Evolutionary conservation across 106 monocot genomes (phyloP).

Genomic region (Dendrobium nobile): DNA sequence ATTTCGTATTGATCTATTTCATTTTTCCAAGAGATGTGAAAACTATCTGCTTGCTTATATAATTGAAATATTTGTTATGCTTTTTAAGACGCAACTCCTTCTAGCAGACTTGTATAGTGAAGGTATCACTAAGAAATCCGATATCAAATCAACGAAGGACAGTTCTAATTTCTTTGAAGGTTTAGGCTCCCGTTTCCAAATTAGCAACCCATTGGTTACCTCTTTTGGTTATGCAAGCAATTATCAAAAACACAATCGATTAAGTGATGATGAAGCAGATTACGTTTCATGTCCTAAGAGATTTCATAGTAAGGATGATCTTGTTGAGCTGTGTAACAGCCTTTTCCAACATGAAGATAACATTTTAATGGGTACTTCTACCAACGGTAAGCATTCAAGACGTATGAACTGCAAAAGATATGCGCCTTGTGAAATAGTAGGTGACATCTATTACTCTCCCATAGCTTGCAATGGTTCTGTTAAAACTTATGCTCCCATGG

Average conservation of each 20-base stretch:
- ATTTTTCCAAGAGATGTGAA: neutral
- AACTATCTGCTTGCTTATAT: neutral
- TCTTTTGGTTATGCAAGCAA: slow-evolving; percentile 14
- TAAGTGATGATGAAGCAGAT: slow-evolving; percentile 5
- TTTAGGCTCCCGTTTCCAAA: neutral
- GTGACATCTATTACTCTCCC: slow-evolving; percentile 13
- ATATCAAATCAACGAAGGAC: slow-evolving; percentile 14
- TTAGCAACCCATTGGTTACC: slow-evolving; percentile 9
- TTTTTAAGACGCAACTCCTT: slow-evolving; percentile 2
- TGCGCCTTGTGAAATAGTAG: slow-evolving; percentile 4
- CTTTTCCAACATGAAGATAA: neutral
- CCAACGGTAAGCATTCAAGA: slow-evolving; percentile 8
- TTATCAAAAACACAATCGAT: slow-evolving; percentile 19
- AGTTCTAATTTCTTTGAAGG: slow-evolving; percentile 12
- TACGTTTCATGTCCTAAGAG: slow-evolving; percentile 19
- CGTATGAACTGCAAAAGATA: slow-evolving; percentile 9
- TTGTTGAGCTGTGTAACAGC: slow-evolving; percentile 8
- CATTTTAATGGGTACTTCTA: slow-evolving; percentile 11
- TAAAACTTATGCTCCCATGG: slow-evolving; percentile 15
- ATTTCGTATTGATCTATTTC: neutral
- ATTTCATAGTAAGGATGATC: slow-evolving; percentile 11
- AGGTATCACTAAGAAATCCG: slow-evolving; percentile 13
- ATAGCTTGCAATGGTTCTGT: slow-evolving; percentile 4
- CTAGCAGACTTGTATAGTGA: slow-evolving; percentile 10
- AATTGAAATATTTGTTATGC: neutral